Conservation (phyloP, 495 filamentous ascomycete genomes). For the Neurospora discreta region DNA sequence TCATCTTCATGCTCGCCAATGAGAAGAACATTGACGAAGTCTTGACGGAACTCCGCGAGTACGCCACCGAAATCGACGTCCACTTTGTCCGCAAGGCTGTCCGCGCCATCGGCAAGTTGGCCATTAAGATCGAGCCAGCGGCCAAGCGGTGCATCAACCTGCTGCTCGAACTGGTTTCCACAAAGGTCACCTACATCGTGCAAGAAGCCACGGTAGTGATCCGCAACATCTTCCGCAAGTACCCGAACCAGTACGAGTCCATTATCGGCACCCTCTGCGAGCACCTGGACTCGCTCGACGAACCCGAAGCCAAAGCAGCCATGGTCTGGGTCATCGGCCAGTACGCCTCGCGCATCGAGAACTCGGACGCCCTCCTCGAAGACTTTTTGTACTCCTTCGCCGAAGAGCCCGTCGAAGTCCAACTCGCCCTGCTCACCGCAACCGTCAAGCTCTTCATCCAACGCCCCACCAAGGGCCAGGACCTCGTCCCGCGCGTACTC, state of each 20-base stretch:
- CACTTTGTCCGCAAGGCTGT: slow-evolving; percentile 93
- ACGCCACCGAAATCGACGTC: slow-evolving; percentile 97
- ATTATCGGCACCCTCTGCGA: slow-evolving; percentile 95
- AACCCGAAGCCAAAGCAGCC: slow-evolving; percentile 81
- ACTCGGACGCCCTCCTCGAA: slow-evolving; percentile 84
- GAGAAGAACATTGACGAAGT: slow-evolving; percentile 95
- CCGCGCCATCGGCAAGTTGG: slow-evolving; percentile 90
- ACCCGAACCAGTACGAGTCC: slow-evolving; percentile 84
- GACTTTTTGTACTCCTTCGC: slow-evolving; percentile 90
- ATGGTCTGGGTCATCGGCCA: slow-evolving; percentile 99
- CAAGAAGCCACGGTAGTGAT: slow-evolving; percentile 97
- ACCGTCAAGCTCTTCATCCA: slow-evolving; percentile 97
- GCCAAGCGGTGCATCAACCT: slow-evolving; percentile 94
- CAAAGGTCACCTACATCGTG: slow-evolving; percentile 97
- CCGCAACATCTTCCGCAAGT: slow-evolving; percentile 96
- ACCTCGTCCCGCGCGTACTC: slow-evolving; percentile 84
- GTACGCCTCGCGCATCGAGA: slow-evolving; percentile 97
- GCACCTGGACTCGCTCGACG: slow-evolving; percentile 93
- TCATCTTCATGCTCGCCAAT: slow-evolving; percentile 98
- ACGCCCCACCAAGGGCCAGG: slow-evolving; percentile 78
- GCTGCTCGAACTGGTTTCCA: slow-evolving; percentile 83
- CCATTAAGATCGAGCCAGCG: slow-evolving; percentile 93
- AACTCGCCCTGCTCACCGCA: slow-evolving; percentile 90
- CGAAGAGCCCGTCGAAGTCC: slow-evolving; percentile 50
- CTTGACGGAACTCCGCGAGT: slow-evolving; percentile 88